Base-by-base conservation (phyloP, 352 stramenopile species). In the Pythium myriotylum region DNA sequence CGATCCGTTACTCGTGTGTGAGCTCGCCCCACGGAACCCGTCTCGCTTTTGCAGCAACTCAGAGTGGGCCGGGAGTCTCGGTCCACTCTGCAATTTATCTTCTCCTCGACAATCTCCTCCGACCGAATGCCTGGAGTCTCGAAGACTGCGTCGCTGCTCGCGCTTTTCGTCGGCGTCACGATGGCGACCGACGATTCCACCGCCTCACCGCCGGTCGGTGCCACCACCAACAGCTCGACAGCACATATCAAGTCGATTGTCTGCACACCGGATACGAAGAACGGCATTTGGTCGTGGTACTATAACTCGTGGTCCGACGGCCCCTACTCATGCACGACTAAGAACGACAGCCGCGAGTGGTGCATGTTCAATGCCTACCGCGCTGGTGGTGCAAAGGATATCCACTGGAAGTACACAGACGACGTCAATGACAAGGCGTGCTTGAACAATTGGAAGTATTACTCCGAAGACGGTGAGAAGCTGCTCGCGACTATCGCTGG, bases 331-430 rank as follows among this genome's bases (percentile, higher is more conserved):
- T 51, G 45, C 17, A 19, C 20, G 9, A 29, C 35, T 12, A 13
- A 29, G 20, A 51, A 35, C 7, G 20, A 5, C 22, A 5, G 35
- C 17, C 16, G 26, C 45, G 10, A 5, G n/a, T 60, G 53, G 53
- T 10, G 2, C n/a, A 60, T 60, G 53, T 19, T 60, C 3, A 51
- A 22, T 10, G n/a, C 53, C 3, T 60, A 60, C 41, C 53, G 53
- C 26, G 39, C 39, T 17, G 53, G 53, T 13, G 53, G 53, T 16
- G 29, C n/a, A 3, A 3, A 51, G 27, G 23, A 29, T 22, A 42
- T 52, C n/a, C 53, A 60, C 41, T 60, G 40, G 40, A 60, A 52
- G 40, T 60, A 60, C 29, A 60, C 53, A 1, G 27, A 52, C 26
- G 16, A 60, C 41, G 4, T 17, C 6, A 60, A 52, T 24, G 53